Percentiles rank a stretch among this genome's conserved stretches.
These are phyloP conservation scores for Malassezia furfur DNA, from an alignment of 1,284 basidiomycete species.

Conservation along the genomic window DNA sequence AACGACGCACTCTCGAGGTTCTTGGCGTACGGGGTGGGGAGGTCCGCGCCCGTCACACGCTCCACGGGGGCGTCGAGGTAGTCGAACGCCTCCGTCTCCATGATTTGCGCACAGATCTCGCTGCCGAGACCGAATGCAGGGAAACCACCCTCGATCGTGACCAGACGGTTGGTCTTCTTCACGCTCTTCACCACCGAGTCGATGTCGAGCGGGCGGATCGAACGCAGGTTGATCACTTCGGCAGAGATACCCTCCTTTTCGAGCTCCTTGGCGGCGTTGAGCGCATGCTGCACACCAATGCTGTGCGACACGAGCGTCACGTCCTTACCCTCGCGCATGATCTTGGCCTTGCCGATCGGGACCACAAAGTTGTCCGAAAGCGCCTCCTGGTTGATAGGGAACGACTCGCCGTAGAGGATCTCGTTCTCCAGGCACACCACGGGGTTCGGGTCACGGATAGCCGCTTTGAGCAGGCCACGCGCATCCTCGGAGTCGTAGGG, in stretches of 20 bases:
- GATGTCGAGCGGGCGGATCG: conserved; percentile 90
- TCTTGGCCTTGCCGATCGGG: conserved; percentile 94
- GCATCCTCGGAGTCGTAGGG: conserved; percentile 97
- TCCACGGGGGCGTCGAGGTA: conserved; percentile 80
- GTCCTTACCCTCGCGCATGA: conserved; percentile 85
- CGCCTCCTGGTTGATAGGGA: conserved; percentile 88
- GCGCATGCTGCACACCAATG: conserved; percentile 39
- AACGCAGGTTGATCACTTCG: conserved; percentile 94
- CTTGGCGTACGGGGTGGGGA: conserved; percentile 35
- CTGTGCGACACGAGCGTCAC: conserved; percentile 85
- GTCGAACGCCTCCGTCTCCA: conserved; percentile 67
- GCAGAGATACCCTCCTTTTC: conserved; percentile 87
- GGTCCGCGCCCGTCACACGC: conserved; percentile 82
- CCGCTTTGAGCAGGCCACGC: conserved; percentile 92
- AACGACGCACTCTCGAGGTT: conserved; percentile 55
- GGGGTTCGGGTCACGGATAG: conserved; percentile 96
- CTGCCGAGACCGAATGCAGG: conserved; percentile 95
- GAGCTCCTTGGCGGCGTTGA: conserved; percentile 69
- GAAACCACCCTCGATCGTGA: conserved; percentile 97
- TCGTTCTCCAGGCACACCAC: conserved; percentile 99
- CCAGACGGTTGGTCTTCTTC: conserved; percentile 94
- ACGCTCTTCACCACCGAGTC: conserved; percentile 89
- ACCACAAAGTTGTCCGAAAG: conserved; percentile 84
- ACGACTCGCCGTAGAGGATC: conserved; percentile 92
- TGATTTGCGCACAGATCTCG: conserved; percentile 72